Evolutionary conservation across 176 grass and related monocot genomes (phyloP).

Genomic region (Triticum urartu): DNA sequence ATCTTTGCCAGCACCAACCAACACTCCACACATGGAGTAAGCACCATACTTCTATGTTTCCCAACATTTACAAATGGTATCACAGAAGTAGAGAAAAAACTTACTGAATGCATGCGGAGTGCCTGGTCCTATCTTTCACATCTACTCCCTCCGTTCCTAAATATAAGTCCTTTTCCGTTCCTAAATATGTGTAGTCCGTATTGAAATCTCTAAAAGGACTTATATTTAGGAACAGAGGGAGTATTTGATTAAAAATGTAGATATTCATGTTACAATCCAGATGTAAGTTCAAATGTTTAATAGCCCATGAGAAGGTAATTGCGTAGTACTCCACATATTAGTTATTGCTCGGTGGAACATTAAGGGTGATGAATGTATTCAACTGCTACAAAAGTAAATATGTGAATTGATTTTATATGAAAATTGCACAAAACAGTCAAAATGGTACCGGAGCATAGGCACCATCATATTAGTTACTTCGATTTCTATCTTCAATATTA

Average conservation of each 20-base stretch:
- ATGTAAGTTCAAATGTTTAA: background rate
- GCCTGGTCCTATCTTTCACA: background rate
- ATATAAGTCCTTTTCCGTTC: no score
- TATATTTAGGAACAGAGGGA: no score
- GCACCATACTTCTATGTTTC: background rate
- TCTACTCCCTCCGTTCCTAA: no score
- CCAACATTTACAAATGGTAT: no score
- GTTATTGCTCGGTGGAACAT: background rate
- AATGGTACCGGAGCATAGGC: background rate
- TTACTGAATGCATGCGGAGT: background rate
- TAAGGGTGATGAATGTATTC: background rate
- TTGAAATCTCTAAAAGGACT: no score
- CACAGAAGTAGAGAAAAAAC: background rate
- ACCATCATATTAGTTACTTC: background rate
- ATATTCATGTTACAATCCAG: slow-evolving; percentile 18
- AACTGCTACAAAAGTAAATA: background rate
- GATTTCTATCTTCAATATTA: background rate
- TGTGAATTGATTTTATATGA: background rate
- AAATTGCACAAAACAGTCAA: background rate
- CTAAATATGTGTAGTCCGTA: no score
- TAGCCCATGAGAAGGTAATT: background rate
- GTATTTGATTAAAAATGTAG: background rate
- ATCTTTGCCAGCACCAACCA: background rate
- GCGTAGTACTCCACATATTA: background rate
- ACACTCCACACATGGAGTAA: background rate